A percentile compares a stretch with the other conserved stretches of the same genome.
phyloP scores from a whole-genome alignment of 495 filamentous ascomycete species.

The Polyplosphaeria fusca region DNA sequence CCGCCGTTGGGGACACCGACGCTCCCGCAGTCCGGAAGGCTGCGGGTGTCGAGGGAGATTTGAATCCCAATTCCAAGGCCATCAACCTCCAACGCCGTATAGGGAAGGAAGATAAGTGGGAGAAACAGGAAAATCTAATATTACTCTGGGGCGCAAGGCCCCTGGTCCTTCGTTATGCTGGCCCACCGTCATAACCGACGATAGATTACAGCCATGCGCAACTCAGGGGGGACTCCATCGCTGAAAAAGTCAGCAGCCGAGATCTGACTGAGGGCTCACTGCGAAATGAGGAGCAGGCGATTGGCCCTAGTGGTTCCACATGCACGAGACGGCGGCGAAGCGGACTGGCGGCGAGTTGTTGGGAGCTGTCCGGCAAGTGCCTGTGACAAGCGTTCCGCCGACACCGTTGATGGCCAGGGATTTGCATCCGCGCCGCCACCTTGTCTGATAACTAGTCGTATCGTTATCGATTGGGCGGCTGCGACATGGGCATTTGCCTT shows the following conservation, averaged over 20 bases:
- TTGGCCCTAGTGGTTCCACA: not conserved
- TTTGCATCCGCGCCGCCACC: constrained; percentile 11
- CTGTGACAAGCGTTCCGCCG: not conserved
- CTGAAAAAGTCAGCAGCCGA: not conserved
- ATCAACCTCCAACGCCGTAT: not conserved
- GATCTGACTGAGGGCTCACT: no score
- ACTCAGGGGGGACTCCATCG: constrained; percentile 13
- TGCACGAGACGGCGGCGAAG: not conserved
- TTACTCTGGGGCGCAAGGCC: not conserved
- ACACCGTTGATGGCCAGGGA: not conserved
- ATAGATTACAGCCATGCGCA: constrained; percentile 13
- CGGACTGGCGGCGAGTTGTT: not conserved
- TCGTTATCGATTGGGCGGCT: constrained; percentile 13
- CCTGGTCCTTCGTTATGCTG: not conserved
- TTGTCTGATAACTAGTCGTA: constrained; percentile 6
- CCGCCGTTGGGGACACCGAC: no score
- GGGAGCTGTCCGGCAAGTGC: constrained; percentile 7
- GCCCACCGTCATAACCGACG: constrained; percentile 13
- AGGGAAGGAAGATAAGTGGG: not conserved
- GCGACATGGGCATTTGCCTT: not conserved
- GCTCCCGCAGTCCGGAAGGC: no score
- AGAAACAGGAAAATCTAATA: constrained; percentile 17
- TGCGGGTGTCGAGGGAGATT: no score
- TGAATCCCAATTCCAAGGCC: not conserved
- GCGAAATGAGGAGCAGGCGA: not conserved